These are phyloP conservation scores for Persicaria maculosa DNA, from an alignment of 148 eudicot species.

Conservation along the genomic window DNA sequence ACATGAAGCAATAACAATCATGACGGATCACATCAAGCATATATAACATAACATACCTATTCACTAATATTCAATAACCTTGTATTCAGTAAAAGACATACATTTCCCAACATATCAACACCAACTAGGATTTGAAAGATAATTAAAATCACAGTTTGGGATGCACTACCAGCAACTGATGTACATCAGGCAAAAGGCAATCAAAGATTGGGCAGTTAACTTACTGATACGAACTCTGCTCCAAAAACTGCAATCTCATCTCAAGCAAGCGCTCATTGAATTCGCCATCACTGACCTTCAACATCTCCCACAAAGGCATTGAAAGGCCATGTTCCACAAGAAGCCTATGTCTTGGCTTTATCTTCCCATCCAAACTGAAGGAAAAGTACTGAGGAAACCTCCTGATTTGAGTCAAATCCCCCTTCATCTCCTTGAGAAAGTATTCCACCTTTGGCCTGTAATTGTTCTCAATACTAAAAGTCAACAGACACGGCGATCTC, in stretches of 20 bases:
- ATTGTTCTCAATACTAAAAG: slow-evolving; percentile 63
- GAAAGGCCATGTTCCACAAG: slow-evolving; percentile 49
- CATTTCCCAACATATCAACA: slow-evolving; percentile 1
- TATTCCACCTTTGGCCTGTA: slow-evolving; percentile 62
- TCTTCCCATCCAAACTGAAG: slow-evolving; percentile 84
- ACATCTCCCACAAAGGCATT: slow-evolving; percentile 64
- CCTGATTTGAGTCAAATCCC: slow-evolving; percentile 59
- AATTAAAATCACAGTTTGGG: background rate
- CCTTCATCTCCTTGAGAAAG: slow-evolving; percentile 70
- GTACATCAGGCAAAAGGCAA: background rate
- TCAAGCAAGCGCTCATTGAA: slow-evolving; percentile 55
- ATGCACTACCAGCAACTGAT: background rate
- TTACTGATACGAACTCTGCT: slow-evolving; percentile 12
- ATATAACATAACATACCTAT: background rate
- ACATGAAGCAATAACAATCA: background rate
- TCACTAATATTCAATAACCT: background rate
- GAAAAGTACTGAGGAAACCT: slow-evolving; percentile 91
- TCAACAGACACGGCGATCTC: slow-evolving; percentile 76
- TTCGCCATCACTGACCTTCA: slow-evolving; percentile 71
- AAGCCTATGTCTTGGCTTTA: slow-evolving; percentile 52
- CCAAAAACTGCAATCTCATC: slow-evolving; percentile 28
- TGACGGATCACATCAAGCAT: background rate
- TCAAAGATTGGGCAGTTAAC: slow-evolving; percentile 1
- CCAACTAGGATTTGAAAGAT: background rate
- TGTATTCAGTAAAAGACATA: background rate